Evolutionary conservation across 1,284 basidiomycete species (phyloP), one percentile per base, ranked within the genome.

Genomic region (Cryptococcus wingfieldii): DNA sequence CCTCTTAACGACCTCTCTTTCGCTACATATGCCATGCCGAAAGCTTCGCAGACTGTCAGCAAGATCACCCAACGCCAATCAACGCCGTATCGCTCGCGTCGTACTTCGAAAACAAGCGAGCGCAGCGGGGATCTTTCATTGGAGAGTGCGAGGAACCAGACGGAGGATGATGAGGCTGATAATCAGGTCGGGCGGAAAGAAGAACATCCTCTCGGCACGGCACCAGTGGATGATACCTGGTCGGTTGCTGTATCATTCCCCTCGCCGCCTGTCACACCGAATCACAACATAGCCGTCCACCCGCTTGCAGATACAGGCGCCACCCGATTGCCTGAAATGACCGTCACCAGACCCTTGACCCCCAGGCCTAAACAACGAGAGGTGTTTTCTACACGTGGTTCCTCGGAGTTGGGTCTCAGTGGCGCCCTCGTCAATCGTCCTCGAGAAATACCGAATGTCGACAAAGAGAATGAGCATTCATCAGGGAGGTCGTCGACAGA

Each of bases 1-100:
- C 60, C 60, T 4, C 58, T 63, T 23, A 62, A 62, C 37, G 64
- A 66, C 25, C 4, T 50, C 38, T n/a, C 16, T 16, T 2, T 16
- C 27, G 16, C 6, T 19, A 47, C 31, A 28, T 28, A 7, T 19
- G 34, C 50, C 14, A 39, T 38, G 7, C 39, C 31, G 14, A 51
- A 19, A 45, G 25, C 25, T 14, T 25, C 38, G 19, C 13, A 25
- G 18, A 34, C 55, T 2, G 41, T 53, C 23, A 59, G 56, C 47
- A 61, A 58, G 47, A 53, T 64, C 46, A 38, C 43, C 8, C 41
- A 54, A 23, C 50, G 58, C 14, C 47, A 45, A 38, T 55, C 56
- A 23, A 61, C 62, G 7, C 62, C 62, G 5, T 53, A 54, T 18
- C 47, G 52, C 28, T n/a, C 27, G 38, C 10, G 18, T 44, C 42